Conservation (phyloP, 805 yeast genomes). For the Ogataea trehaloabstinens region DNA sequence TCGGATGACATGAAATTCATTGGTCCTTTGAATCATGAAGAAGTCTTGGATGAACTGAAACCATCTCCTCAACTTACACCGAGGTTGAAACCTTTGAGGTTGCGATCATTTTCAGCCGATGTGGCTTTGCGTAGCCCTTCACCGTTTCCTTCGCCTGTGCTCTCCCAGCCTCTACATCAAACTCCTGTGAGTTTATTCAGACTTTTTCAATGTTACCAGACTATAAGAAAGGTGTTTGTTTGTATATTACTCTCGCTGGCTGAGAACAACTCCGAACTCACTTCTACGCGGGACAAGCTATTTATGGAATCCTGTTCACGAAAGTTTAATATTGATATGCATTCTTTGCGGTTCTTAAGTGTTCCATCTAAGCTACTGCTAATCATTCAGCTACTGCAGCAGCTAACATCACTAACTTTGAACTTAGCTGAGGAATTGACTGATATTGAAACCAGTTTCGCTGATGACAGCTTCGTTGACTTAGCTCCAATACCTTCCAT, state of each 20-base stretch:
- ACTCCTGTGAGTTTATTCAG: conserved; percentile 15
- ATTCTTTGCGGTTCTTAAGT: conserved; percentile 1
- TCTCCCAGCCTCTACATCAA: conserved; percentile 7
- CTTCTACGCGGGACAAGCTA: conserved; percentile 6
- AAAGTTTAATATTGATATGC: conserved; percentile 15
- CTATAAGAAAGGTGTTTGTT: conserved; percentile 21
- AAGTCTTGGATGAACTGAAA: conserved; percentile 10
- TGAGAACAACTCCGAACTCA: conserved; percentile 9
- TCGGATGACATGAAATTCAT: conserved; percentile 21
- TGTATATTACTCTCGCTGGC: conserved; percentile 23
- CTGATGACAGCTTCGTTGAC: conserved; percentile 2
- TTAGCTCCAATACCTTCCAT: conserved; percentile 14
- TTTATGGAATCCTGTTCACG: conserved; percentile 14
- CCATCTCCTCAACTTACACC: conserved; percentile 1
- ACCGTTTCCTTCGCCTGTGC: conserved; percentile 2
- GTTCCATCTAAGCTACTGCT: conserved; percentile 14
- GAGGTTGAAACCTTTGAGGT: conserved; percentile 17
- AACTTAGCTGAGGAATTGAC: conserved; percentile 16
- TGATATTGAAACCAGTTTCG: conserved; percentile 3
- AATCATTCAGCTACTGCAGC: conserved; percentile 14
- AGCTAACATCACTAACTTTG: conserved; percentile 9
- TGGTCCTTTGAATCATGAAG: conserved; percentile 19
- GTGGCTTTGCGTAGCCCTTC: conserved; percentile 1
- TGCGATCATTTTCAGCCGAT: conserved; percentile 23
- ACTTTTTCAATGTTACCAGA: conserved; percentile 16